Evolutionary conservation across 345 rosid species (phyloP), one percentile per base, ranked within the genome.

Genomic region (Eucalyptus regnans): DNA sequence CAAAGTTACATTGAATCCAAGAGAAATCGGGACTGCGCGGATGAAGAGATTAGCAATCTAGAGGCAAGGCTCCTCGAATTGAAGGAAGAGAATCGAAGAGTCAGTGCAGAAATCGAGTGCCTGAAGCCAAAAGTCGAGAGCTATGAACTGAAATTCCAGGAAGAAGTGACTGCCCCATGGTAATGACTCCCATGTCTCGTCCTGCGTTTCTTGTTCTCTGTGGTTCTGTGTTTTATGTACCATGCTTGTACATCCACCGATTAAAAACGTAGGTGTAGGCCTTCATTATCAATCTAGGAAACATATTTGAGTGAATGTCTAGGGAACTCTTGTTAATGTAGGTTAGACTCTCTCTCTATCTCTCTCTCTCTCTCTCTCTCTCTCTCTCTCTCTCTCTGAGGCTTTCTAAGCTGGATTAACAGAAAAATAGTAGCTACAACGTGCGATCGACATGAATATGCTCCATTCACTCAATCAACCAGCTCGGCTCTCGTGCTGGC

Each of bases 1-100:
- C 92, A 92, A 90, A 94, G 93, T 92, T 94, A 94, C 51, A 48
- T 93, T 85, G 94, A 94, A 92, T 95, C 96, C 85, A 93, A 91
- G 92, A 87, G 86, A 37, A 92, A 92, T 89, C 86, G 88, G 86
- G 89, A 89, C 88, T 88, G 54, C 16, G 83, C 89, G 6, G 92
- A 90, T 86, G 93, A 93, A 22, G 94, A 94, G 89, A 94, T 94
- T 49, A 90, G 89, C 90, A 92, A 91, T 50, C 91, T 94, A 49
- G 93, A 94, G 91, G 90, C 91, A 37, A 94, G 91, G 93, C 94
- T 95, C 49, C 88, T 49, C 81, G 96, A 93, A 88, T 90, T 94
- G 90, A 93, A 94, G 89, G 93, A 90, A 43, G 91, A 92, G 31
- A 68, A 89, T 68, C 90, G 86, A 88, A 94, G 91, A 22, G 90